Conservation (phyloP, 129 eudicot species). For the Daucus carota region DNA sequence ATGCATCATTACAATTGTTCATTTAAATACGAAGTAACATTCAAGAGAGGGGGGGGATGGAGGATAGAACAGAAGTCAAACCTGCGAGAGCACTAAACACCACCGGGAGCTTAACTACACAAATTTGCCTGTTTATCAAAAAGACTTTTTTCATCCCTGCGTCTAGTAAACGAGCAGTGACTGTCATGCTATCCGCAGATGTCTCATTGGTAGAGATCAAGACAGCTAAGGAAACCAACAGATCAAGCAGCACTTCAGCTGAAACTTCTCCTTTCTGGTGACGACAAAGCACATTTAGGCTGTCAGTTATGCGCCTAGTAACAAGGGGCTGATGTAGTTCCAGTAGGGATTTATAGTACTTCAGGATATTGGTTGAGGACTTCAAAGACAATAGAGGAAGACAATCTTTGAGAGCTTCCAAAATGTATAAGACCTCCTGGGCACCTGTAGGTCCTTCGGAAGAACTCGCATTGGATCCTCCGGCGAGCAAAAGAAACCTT, state of each 20-base stretch:
- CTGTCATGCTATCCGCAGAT: constrained; percentile 85
- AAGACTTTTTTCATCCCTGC: constrained; percentile 72
- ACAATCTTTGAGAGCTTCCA: constrained; percentile 66
- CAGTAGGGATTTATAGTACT: constrained; percentile 62
- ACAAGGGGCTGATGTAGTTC: constrained; percentile 62
- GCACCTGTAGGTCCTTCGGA: constrained; percentile 71
- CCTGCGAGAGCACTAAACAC: constrained; percentile 72
- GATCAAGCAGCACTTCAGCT: constrained; percentile 60
- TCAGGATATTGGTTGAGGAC: constrained; percentile 56
- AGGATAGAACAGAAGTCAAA: constrained; percentile 11
- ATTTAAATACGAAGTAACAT: neutral
- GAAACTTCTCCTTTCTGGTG: constrained; percentile 54
- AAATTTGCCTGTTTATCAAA: constrained; percentile 50
- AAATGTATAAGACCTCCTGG: constrained; percentile 66
- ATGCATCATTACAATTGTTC: neutral
- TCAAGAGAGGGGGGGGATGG: too few species aligned
- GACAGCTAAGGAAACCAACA: constrained; percentile 60
- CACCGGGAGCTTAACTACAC: constrained; percentile 86
- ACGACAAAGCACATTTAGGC: constrained; percentile 54
- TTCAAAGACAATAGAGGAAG: constrained; percentile 70
- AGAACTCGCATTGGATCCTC: constrained; percentile 51
- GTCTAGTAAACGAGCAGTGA: constrained; percentile 75
- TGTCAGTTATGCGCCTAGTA: constrained; percentile 68
- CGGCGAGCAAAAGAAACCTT: constrained; percentile 77
- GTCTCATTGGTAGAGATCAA: constrained; percentile 55